Evolutionary conservation across 23 red algal species (phyloP), one percentile per base, ranked within the genome.

Genomic region (Gracilaria gracilis): DNA sequence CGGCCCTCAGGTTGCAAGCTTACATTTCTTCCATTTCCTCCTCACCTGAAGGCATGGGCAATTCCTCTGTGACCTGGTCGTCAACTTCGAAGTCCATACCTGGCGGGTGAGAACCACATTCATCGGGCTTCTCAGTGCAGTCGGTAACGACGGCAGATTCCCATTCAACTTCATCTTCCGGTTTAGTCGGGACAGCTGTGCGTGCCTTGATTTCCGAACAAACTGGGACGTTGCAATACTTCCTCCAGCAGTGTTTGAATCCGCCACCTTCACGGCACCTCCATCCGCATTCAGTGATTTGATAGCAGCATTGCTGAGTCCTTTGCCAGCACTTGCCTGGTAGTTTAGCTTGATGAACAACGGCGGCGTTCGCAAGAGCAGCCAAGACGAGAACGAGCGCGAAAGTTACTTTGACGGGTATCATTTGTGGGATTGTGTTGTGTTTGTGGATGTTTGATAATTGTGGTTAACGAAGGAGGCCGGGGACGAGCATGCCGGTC

Each of bases 191-290:
- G 2, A 77, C 72, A 28, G 72, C 72, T 0, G 72, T 77, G 28
- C 72, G 72, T 0, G 72, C 72, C 72, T 77, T 77, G 72, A 77
- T 77, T 50, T 77, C 72, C 28, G 72, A 77, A 34, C 72, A 77
- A 24, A 77, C 72, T 0, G 21, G 38, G 16, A 17, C 36, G 42
- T 77, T 77, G 72, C 72, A 77, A 37, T 77, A 77, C 72, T 77
- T 77, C 31, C 16, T 77, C 72, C 72, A 77, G 72, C 72, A 77
- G 72, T 77, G 72, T n/a, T 77, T 77, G 72, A 77, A 77, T 48
- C 72, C 72, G 46, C 0, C 5, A 35, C 72, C 72, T 50, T 77
- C 72, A 50, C 72, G 72, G 27, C 72, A 77, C 72, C 72, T 77
- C 72, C 72, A 77, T 28, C 72, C 72, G 72, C 72, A 77, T 34